Evolutionary conservation across 345 rosid species (phyloP), one percentile per base, ranked within the genome.

Genomic region (Trapa bicornis): DNA sequence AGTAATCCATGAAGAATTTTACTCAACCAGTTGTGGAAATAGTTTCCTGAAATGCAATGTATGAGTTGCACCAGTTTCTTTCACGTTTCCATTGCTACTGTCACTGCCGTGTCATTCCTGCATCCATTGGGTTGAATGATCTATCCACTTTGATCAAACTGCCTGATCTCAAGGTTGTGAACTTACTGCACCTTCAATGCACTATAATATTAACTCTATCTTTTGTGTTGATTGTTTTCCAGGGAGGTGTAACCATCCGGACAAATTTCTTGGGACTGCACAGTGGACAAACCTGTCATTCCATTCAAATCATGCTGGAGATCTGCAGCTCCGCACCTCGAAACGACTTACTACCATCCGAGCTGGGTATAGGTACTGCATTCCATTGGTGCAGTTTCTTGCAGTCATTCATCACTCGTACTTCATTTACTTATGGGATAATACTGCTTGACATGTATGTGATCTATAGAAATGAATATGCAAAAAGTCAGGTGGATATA

Each of bases 301-400:
- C 47, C 50, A 75, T 68, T 63, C 74, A 67, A 79, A 80, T 71
- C 75, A 60, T 32, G 67, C 68, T 14, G 65, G 82, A 66, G 83
- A 80, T 57, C 37, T 81, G 71, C 82, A 70, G 47, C 63, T 78
- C 64, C 58, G 78, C 69, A 71, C 82, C 45, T 77, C 87, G 29
- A 79, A 76, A 73, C 78, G 67, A 61, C 74, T 86, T 41, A 65
- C 65, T 41, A 65, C 66, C 1, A 84, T 89, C 75, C 83, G 77
- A 47, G 94, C 96, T 67, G 79, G 81, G 6, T 80, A 86, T 72
- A 85, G 98, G 98, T 86, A 80, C 35, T 32, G 61, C 16, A 16
- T 65, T 15, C 10, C 37, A 13, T 65, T 2, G 35, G 37, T 37
- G 22, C n/a, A 62, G 16, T 62, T 41, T 2, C 15, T 5, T 39